These are phyloP conservation scores for Cordyceps cicadae DNA, from an alignment of 2,329 filamentous ascomycete species.

Conservation along the genomic window DNA sequence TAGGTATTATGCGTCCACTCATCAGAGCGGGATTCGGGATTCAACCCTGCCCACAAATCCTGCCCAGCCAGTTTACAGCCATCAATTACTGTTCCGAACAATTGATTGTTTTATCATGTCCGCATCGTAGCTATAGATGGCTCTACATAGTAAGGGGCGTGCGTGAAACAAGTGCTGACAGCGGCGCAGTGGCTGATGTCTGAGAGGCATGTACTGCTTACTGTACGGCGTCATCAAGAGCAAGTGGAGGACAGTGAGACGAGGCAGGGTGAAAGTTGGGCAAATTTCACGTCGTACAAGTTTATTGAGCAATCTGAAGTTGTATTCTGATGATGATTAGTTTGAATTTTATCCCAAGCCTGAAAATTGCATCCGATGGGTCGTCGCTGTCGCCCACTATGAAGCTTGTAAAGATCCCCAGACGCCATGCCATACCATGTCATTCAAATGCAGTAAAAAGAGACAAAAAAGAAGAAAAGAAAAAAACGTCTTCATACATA, in stretches of 20 bases:
- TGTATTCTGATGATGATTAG: not conserved
- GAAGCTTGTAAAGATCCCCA: not conserved
- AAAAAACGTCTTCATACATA: not conserved
- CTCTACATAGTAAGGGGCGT: too few species aligned
- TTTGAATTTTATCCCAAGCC: not conserved
- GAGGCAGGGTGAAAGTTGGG: not conserved
- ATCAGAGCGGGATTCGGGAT: not conserved
- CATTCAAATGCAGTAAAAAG: not conserved
- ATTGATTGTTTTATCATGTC: not conserved
- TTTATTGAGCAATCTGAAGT: not conserved
- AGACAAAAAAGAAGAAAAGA: not conserved
- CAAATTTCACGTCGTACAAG: not conserved
- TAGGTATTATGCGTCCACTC: not conserved
- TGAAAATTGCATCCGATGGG: not conserved
- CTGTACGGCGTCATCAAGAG: not conserved
- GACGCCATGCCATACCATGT: not conserved
- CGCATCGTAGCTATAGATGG: not conserved
- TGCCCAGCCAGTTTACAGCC: not conserved
- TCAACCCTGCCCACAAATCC: not conserved
- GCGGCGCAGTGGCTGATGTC: too few species aligned
- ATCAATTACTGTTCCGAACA: not conserved
- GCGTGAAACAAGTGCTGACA: too few species aligned
- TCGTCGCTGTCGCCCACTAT: not conserved
- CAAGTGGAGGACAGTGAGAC: not conserved
- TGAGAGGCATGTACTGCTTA: not conserved